These are phyloP conservation scores for Yamadazyma philogaea DNA, from an alignment of 805 yeast species.

Conservation along the genomic window DNA sequence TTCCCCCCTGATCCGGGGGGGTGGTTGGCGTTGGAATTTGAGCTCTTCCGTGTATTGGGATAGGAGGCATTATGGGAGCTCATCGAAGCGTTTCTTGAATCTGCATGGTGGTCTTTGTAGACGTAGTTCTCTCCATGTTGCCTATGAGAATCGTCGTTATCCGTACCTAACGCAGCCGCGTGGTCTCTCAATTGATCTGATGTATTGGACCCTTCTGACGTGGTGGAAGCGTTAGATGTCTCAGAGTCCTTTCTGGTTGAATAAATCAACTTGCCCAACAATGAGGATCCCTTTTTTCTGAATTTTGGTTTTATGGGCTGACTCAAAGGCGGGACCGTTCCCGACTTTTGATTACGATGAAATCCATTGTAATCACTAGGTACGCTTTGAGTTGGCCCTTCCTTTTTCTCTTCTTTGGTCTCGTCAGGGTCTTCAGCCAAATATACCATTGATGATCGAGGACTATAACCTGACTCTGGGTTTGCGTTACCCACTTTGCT, in stretches of 20 bases:
- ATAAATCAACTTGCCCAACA: constrained; percentile 40
- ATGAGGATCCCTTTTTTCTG: constrained; percentile 34
- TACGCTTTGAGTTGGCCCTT: not conserved
- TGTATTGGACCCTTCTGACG: not conserved
- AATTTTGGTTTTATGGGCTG: constrained; percentile 50
- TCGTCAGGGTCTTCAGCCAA: not conserved
- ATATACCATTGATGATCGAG: constrained; percentile 23
- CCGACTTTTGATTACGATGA: constrained; percentile 32
- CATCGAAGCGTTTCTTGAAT: constrained; percentile 6
- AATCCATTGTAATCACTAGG: constrained; percentile 34
- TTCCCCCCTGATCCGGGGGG: constrained; percentile 19
- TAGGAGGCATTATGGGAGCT: not conserved
- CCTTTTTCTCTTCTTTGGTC: not conserved
- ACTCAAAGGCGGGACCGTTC: constrained; percentile 43
- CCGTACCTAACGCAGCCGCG: not conserved
- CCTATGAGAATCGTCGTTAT: not conserved
- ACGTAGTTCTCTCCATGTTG: not conserved
- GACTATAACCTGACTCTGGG: constrained; percentile 14
- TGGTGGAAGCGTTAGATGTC: constrained; percentile 4
- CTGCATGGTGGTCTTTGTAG: constrained; percentile 1
- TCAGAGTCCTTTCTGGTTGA: constrained; percentile 32
- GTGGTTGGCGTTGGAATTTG: constrained; percentile 17
- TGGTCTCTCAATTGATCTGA: not conserved
- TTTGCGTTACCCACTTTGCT: not conserved
- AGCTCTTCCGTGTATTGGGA: constrained; percentile 15